Evolutionary conservation across 2,329 filamentous ascomycete species (phyloP).

Genomic region (Diaporthe nobilis): DNA sequence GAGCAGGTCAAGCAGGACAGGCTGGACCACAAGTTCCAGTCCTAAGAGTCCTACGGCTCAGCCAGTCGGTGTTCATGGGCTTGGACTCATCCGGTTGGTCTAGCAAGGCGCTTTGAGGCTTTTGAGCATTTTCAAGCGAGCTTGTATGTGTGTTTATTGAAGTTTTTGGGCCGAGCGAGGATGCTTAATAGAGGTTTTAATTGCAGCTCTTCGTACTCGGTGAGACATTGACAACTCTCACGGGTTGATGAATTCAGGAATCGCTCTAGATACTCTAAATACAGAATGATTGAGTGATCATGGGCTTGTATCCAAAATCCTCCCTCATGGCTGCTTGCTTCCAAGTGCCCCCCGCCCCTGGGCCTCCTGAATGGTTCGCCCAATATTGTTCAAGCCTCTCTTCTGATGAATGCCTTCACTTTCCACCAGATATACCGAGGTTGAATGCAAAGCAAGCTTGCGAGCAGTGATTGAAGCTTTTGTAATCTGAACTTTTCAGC

Average conservation of each 20-base stretch:
- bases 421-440: too few relatives aligned
- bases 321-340: too few relatives aligned
- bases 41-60: neutral
- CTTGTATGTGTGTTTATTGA: neutral
- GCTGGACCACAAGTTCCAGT: constrained; percentile 1
- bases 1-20: constrained; percentile 23
- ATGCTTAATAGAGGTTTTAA: neutral
- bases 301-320: too few relatives aligned
- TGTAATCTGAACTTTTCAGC: too few relatives aligned
- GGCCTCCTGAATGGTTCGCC: too few relatives aligned
- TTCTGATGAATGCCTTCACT: too few relatives aligned
- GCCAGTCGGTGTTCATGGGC: neutral
- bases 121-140: neutral
- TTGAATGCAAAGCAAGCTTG: too few relatives aligned
- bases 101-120: too few relatives aligned
- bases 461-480: too few relatives aligned
- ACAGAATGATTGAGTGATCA: neutral
- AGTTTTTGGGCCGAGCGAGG: neutral
- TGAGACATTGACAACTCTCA: too few relatives aligned
- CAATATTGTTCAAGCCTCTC: too few relatives aligned
- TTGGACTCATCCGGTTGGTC: neutral
- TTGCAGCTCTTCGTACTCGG: neutral
- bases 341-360: neutral
- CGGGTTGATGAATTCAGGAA: neutral
- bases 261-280: neutral